Conservation (phyloP, 768 basidiomycete species). For the Ephemerocybe angulata region DNA sequence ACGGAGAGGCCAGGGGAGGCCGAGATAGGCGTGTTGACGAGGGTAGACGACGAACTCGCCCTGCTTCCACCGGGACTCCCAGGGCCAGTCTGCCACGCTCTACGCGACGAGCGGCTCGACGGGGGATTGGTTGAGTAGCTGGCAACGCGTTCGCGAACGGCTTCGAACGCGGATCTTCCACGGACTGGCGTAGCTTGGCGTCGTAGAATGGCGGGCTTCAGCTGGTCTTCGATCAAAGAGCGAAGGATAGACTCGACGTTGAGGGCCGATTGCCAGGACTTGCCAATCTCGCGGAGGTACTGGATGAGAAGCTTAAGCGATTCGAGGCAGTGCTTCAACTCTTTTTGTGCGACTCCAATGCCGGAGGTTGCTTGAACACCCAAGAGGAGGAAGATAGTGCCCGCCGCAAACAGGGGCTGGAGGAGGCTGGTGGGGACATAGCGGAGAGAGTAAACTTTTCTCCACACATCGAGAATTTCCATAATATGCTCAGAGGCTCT, state of each 20-base stretch:
- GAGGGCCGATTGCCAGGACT: constrained; percentile 51
- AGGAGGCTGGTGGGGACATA: constrained; percentile 54
- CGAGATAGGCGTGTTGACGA: no score
- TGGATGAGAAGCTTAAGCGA: constrained; percentile 46
- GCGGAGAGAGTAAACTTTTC: constrained; percentile 50
- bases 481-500: constrained; percentile 54
- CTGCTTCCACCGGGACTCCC: no score
- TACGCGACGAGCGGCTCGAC: no score
- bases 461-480: constrained; percentile 47
- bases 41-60: no score
- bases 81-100: no score
- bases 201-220: constrained; percentile 36
- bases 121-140: no score
- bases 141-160: no score
- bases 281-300: constrained; percentile 49
- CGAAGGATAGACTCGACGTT: constrained; percentile 46
- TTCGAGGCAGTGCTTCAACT: constrained; percentile 38
- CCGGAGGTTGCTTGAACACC: constrained; percentile 50
- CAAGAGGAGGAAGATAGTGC: constrained; percentile 52
- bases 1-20: no score
- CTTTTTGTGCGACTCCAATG: constrained; percentile 43
- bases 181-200: no score
- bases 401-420: constrained; percentile 57
- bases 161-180: no score
- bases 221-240: constrained; percentile 38